Evolutionary conservation across 192 early-diverging fungal genomes (phyloP).

Genomic region (Spinellus fusiger): DNA sequence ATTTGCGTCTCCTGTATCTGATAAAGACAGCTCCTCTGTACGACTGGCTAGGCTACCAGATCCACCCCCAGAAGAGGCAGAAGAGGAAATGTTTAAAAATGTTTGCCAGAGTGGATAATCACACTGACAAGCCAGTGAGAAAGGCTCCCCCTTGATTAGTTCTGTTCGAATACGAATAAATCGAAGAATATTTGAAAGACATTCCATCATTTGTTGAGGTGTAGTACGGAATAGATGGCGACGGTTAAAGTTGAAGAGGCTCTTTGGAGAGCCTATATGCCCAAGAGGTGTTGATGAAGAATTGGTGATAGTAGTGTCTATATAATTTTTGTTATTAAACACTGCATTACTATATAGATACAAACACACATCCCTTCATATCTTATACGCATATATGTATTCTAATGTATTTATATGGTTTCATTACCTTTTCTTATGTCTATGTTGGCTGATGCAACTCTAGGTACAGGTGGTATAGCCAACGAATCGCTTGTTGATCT

Average conservation of each 20-base stretch:
- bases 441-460: too few relatives aligned
- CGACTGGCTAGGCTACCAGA: background rate
- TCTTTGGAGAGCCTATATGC: background rate
- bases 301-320: background rate
- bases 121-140: background rate
- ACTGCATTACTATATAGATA: background rate
- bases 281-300: background rate
- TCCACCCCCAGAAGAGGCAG: background rate
- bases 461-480: background rate
- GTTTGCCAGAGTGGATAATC: background rate
- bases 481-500: background rate
- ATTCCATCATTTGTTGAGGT: conserved; percentile 8
- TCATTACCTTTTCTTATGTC: background rate
- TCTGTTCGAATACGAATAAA: background rate
- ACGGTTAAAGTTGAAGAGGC: conserved; percentile 14
- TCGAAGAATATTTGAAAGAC: background rate
- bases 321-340: background rate
- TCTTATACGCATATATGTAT: background rate
- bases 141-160: background rate
- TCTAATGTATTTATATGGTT: background rate
- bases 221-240: conserved; percentile 6
- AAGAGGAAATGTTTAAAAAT: background rate
- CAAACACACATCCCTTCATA: background rate
- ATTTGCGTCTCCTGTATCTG: background rate
- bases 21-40: background rate